These are phyloP conservation scores for Aspergillus affinis DNA, from an alignment of 495 filamentous ascomycete species.

Conservation along the genomic window DNA sequence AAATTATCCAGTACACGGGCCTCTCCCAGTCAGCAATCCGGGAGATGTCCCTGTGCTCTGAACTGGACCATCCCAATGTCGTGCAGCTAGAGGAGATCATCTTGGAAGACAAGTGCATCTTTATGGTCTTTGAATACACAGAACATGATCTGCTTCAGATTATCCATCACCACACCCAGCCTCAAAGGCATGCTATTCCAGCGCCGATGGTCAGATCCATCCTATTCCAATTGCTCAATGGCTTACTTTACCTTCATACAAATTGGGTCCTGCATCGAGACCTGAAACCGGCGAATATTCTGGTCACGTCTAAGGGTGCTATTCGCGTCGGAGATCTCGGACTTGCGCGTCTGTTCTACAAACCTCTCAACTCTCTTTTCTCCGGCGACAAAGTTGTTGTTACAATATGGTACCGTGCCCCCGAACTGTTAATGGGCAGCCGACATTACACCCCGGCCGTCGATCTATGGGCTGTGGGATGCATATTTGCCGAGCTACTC, in stretches of 20 bases:
- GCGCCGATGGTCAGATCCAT: slow-evolving; percentile 86
- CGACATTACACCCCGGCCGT: slow-evolving; percentile 95
- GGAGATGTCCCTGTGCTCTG: slow-evolving; percentile 98
- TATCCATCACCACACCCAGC: slow-evolving; percentile 95
- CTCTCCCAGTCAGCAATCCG: slow-evolving; percentile 96
- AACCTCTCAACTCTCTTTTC: slow-evolving; percentile 87
- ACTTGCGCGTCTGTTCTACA: slow-evolving; percentile 88
- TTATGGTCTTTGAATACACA: slow-evolving; percentile 99
- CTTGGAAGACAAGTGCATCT: slow-evolving; percentile 97
- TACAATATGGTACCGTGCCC: slow-evolving; percentile 98
- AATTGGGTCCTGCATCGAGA: slow-evolving; percentile 98
- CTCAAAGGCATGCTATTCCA: slow-evolving; percentile 81
- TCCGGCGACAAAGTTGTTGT: slow-evolving; percentile 97
- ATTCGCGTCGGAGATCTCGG: slow-evolving; percentile 95
- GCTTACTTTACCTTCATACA: slow-evolving; percentile 88
- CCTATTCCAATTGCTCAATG: slow-evolving; percentile 91
- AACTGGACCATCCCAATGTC: slow-evolving; percentile 85
- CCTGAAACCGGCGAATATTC: slow-evolving; percentile 97
- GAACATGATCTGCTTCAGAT: slow-evolving; percentile 97
- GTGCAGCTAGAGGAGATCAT: slow-evolving; percentile 95
- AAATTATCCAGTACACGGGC: slow-evolving; percentile 89
- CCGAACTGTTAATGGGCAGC: slow-evolving; percentile 86
- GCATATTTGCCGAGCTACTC: slow-evolving; percentile 94
- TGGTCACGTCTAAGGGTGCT: slow-evolving; percentile 86
- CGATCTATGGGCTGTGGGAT: slow-evolving; percentile 96